Base-by-base conservation (phyloP, 2,329 filamentous ascomycete species). In the Colletotrichum plurivorum region DNA sequence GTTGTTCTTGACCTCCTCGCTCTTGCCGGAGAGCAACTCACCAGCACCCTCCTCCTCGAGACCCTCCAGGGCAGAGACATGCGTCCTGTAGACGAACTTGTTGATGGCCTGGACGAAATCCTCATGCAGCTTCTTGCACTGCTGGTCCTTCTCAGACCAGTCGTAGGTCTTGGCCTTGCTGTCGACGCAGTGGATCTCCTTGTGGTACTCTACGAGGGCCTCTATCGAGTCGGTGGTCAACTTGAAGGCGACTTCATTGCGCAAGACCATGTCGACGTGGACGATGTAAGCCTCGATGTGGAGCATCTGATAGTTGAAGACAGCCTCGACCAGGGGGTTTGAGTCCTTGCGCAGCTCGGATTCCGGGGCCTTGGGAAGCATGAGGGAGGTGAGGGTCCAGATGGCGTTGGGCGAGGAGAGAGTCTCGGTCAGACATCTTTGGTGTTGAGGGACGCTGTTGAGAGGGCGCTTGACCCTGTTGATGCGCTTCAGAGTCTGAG, bases 231-330 rank as follows among this genome's bases (percentile, higher is more conserved):
- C 96, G 67, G 92, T 89, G 25, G 95, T 98, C 77, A 99, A 89
- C 88, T 99, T 99, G 89, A 95, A 98, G 74, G 95, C 96, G 77
- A 99, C 94, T 85, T 98, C 96, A 80, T 97, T 96, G 82, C 95
- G 93, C 76, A 97, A 90, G 69, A 99, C 95, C 94, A 98, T 97
- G 85, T 99, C 96, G 82, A 99, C 94, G 82, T 98, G 95, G 71
- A 99, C 96, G 75, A 98, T 95, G 81, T 99, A 99, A 60, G 96
- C 96, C 84, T 98, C 95, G 75, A 98, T 85, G 80, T 98, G 94
- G 77, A 98, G 86, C 78, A 98, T 89, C 84, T 97, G 93, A 82
- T 95, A 96, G 88, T 97, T 97, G 88, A 93, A 94, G 72, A 98
- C 84, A 72, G 93, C 93, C 83, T 98, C 94, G 73, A 95, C 87